Conservation (phyloP, 2,329 filamentous ascomycete species). For the Stachybotrys elegans region DNA sequence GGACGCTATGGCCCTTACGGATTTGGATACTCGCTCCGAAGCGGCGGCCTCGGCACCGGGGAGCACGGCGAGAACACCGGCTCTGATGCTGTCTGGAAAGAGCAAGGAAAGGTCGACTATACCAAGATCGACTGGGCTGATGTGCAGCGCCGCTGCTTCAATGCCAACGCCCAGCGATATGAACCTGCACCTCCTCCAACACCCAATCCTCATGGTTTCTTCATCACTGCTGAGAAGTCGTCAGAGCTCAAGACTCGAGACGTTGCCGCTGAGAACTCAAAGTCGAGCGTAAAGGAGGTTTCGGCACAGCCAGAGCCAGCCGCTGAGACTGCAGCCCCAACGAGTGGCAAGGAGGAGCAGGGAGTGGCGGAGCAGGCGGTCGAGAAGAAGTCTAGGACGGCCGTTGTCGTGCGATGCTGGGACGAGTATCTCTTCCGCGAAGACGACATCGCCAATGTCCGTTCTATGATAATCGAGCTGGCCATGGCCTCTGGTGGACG, state of each 20-base stretch:
- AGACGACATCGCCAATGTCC: constrained; percentile 76
- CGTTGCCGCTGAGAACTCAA: constrained; percentile 4
- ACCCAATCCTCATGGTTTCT: constrained; percentile 45
- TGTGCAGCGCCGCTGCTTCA: constrained; percentile 67
- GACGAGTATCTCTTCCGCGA: constrained; percentile 72
- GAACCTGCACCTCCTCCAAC: constrained; percentile 36
- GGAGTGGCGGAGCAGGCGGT: constrained; percentile 5
- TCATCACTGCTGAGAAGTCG: constrained; percentile 21
- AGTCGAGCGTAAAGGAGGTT: not conserved
- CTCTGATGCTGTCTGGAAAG: constrained; percentile 72
- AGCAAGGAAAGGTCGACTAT: constrained; percentile 69
- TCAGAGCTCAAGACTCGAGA: not conserved
- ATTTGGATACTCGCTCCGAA: constrained; percentile 73
- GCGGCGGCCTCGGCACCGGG: constrained; percentile 79
- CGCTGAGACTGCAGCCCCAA: not conserved
- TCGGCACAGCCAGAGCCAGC: not conserved
- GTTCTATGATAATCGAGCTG: constrained; percentile 79
- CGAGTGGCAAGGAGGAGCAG: constrained; percentile 8
- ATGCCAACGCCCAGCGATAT: constrained; percentile 68
- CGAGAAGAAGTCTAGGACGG: constrained; percentile 45
- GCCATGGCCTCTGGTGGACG: constrained; percentile 76
- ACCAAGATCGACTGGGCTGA: constrained; percentile 73
- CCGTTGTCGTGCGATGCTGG: constrained; percentile 79
- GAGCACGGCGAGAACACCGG: constrained; percentile 80
- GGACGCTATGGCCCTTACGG: constrained; percentile 87